Evolutionary conservation across 768 basidiomycete genomes (phyloP).

Genomic region (Atractiella rhizophila): DNA sequence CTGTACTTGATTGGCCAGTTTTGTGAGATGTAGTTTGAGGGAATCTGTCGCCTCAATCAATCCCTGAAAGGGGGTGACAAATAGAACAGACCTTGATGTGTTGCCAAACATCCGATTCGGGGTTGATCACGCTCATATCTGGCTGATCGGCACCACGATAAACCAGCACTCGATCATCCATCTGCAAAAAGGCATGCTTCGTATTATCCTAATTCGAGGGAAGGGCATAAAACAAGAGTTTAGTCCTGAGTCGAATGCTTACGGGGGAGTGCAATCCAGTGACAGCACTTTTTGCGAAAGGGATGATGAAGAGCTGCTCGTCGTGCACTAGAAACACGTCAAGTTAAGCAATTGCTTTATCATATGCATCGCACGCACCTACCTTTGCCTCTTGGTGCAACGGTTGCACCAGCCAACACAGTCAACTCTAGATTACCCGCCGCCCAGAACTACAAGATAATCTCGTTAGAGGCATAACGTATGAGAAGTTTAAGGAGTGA

Average conservation of each 20-base stretch:
- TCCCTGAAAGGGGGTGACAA: no score
- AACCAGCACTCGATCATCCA: constrained; percentile 77
- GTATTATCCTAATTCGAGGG: constrained; percentile 55
- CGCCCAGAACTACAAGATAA: constrained; percentile 50
- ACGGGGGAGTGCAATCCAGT: constrained; percentile 79
- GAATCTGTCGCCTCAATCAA: constrained; percentile 42
- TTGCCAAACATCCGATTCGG: constrained; percentile 94
- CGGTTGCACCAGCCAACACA: constrained; percentile 35
- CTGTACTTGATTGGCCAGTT: constrained; percentile 93
- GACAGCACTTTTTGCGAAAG: constrained; percentile 84
- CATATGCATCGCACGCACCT: constrained; percentile 3
- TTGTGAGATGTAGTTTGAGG: constrained; percentile 55
- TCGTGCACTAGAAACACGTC: constrained; percentile 13
- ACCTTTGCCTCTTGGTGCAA: constrained; percentile 23
- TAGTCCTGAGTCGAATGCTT: constrained; percentile 15
- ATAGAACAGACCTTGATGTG: constrained; percentile 45
- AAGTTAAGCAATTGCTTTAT: background rate
- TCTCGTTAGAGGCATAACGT: constrained; percentile 2
- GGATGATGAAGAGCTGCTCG: constrained; percentile 55
- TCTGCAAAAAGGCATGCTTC: constrained; percentile 76
- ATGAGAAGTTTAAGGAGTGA: background rate
- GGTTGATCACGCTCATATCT: constrained; percentile 93
- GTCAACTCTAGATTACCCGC: constrained; percentile 78
- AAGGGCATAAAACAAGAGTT: background rate
- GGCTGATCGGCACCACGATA: constrained; percentile 94